Percentiles rank a stretch among this genome's conserved stretches.
Evolutionary conservation across 306 rosid genomes (phyloP).

Genomic region (Lotus japonicus): DNA sequence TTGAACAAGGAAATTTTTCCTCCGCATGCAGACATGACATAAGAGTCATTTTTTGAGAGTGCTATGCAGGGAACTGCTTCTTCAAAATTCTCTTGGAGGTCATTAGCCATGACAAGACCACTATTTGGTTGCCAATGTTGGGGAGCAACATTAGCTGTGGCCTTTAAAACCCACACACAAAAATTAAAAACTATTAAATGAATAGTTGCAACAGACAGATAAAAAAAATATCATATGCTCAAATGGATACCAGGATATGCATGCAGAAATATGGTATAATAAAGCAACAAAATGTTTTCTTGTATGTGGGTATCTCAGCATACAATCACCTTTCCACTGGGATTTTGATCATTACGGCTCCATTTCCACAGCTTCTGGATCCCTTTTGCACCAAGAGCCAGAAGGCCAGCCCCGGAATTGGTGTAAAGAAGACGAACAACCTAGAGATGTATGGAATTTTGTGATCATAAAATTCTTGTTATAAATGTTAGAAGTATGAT

Average conservation of each 20-base stretch:
- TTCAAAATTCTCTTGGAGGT: slow-evolving; percentile 17
- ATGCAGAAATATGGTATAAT: background rate
- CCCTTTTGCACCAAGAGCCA: slow-evolving; percentile 73
- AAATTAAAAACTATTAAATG: background rate
- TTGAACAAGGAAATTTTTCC: slow-evolving; percentile 56
- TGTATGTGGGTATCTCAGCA: background rate
- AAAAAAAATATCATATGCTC: background rate
- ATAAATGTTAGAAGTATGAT: too few relatives aligned
- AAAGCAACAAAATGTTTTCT: slow-evolving; percentile 6
- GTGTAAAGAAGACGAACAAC: slow-evolving; percentile 68
- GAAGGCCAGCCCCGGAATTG: slow-evolving; percentile 53
- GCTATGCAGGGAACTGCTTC: slow-evolving; percentile 59
- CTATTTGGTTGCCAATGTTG: slow-evolving; percentile 15
- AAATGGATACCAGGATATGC: background rate
- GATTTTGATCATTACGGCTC: slow-evolving; percentile 47
- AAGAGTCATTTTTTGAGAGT: slow-evolving; percentile 52
- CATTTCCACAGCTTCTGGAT: slow-evolving; percentile 76
- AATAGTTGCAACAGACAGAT: background rate
- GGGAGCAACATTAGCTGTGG: slow-evolving; percentile 41
- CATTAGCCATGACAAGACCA: slow-evolving; percentile 19
- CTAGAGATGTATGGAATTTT: slow-evolving; percentile 24
- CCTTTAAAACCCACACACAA: slow-evolving; percentile 29
- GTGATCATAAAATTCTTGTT: background rate
- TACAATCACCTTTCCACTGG: slow-evolving; percentile 40
- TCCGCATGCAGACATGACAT: slow-evolving; percentile 56